Percentiles rank a stretch among this genome's conserved stretches.
phyloP scores from a whole-genome alignment of 495 filamentous ascomycete genomes.

The Aspergillus funiculosus region DNA sequence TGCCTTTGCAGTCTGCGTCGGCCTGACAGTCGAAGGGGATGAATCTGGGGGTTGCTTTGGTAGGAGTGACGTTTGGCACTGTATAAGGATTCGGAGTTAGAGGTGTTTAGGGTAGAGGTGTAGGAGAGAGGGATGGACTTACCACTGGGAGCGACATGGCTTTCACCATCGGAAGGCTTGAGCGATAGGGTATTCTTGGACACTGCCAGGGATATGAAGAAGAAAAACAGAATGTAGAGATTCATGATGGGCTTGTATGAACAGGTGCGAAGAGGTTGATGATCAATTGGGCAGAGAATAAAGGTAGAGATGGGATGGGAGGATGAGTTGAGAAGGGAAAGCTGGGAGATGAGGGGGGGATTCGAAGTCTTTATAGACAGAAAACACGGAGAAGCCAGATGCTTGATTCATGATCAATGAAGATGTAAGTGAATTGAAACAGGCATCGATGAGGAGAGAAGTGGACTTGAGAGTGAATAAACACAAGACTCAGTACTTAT shows the following conservation, averaged over 20 bases:
- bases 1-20: neutral
- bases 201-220: conserved; percentile 1
- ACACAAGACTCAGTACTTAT: too few relatives aligned
- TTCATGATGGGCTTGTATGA: neutral
- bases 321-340: neutral
- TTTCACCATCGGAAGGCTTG: neutral
- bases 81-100: too few relatives aligned
- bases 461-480: too few relatives aligned
- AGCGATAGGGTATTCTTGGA: neutral
- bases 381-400: neutral
- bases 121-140: neutral
- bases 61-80: too few relatives aligned
- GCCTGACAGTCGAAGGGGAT: neutral
- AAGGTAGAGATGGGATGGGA: conserved; percentile 1
- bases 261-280: neutral
- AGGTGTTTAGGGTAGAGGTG: too few relatives aligned
- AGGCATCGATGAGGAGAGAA: too few relatives aligned
- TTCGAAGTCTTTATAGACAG: neutral
- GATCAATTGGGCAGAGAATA: neutral
- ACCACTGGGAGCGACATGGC: neutral
- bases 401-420: too few relatives aligned
- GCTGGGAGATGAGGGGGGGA: neutral
- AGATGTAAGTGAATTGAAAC: too few relatives aligned
- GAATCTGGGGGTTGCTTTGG: too few relatives aligned
- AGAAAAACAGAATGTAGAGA: neutral